These are phyloP conservation scores for Telopea speciosissima DNA, from an alignment of 177 flowering plant genomes.

Conservation along the genomic window DNA sequence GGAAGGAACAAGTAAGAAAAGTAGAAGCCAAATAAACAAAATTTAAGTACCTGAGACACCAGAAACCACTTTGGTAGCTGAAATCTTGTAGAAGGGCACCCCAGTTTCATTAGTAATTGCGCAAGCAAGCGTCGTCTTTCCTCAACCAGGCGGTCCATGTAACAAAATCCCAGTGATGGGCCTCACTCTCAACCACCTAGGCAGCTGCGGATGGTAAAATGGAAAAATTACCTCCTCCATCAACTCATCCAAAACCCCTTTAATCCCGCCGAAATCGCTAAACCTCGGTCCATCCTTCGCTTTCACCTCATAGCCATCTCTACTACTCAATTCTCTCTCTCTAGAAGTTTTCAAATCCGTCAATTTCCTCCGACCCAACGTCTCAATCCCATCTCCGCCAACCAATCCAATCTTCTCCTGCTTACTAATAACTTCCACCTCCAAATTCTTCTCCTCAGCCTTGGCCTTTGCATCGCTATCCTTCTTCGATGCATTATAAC, in stretches of 20 bases:
- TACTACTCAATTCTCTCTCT: conserved; percentile 10
- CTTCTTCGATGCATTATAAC: conserved; percentile 17
- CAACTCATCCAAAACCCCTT: conserved; percentile 57
- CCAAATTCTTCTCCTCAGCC: conserved; percentile 35
- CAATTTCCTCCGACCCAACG: neutral
- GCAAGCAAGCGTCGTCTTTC: conserved; percentile 84
- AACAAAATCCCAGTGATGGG: conserved; percentile 71
- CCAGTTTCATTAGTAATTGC: conserved; percentile 91
- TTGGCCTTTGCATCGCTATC: neutral
- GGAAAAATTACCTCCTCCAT: conserved; percentile 71
- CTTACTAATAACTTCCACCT: conserved; percentile 41
- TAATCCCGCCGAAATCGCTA: conserved; percentile 82
- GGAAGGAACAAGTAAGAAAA: neutral
- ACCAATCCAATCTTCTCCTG: conserved; percentile 18
- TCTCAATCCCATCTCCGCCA: conserved; percentile 9
- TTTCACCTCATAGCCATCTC: conserved; percentile 17
- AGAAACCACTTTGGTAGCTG: conserved; percentile 84
- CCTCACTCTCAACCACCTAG: conserved; percentile 50
- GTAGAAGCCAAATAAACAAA: neutral
- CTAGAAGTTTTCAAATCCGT: conserved; percentile 3
- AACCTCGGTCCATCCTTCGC: conserved; percentile 56
- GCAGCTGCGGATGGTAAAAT: conserved; percentile 55
- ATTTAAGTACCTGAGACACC: conserved; percentile 65
- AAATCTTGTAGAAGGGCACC: conserved; percentile 71
- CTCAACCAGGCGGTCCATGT: conserved; percentile 94